These are phyloP conservation scores for Aureobasidium musti DNA, from an alignment of 2,329 filamentous ascomycete genomes.

Conservation along the genomic window DNA sequence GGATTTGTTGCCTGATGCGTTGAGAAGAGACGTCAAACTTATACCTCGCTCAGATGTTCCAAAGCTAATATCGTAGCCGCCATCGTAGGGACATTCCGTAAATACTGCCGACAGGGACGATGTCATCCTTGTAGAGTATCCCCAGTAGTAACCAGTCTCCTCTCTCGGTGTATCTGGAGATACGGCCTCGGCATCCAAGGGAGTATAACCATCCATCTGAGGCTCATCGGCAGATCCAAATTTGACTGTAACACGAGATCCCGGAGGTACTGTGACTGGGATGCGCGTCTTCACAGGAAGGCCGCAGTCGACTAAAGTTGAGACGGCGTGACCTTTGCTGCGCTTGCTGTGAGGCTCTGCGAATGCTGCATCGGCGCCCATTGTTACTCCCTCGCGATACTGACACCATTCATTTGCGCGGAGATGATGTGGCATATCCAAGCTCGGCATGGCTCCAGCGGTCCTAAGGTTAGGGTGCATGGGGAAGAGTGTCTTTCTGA, in stretches of 20 bases:
- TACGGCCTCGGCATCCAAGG: constrained; percentile 59
- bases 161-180: constrained; percentile 69
- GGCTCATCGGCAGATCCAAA: constrained; percentile 54
- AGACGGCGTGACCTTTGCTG: constrained; percentile 3
- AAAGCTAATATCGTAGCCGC: constrained; percentile 79
- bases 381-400: constrained; percentile 75
- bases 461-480: constrained; percentile 75
- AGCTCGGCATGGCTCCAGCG: constrained; percentile 70
- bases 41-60: constrained; percentile 78
- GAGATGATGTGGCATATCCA: constrained; percentile 85
- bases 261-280: constrained; percentile 63
- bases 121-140: constrained; percentile 70
- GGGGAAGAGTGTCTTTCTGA: constrained; percentile 73
- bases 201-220: constrained; percentile 32
- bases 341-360: constrained; percentile 41
- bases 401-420: constrained; percentile 73
- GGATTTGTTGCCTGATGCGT: constrained; percentile 43
- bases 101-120: constrained; percentile 70
- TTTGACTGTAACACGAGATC: constrained; percentile 72
- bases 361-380: constrained; percentile 38
- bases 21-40: constrained; percentile 34
- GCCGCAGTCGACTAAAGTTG: constrained; percentile 54
- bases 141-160: constrained; percentile 83
- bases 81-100: constrained; percentile 72
- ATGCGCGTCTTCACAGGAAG: constrained; percentile 55